Percentiles rank a stretch among this genome's conserved stretches.
Evolutionary conservation across 176 grass and related monocot genomes (phyloP).

Genomic region (Oryza australiensis): DNA sequence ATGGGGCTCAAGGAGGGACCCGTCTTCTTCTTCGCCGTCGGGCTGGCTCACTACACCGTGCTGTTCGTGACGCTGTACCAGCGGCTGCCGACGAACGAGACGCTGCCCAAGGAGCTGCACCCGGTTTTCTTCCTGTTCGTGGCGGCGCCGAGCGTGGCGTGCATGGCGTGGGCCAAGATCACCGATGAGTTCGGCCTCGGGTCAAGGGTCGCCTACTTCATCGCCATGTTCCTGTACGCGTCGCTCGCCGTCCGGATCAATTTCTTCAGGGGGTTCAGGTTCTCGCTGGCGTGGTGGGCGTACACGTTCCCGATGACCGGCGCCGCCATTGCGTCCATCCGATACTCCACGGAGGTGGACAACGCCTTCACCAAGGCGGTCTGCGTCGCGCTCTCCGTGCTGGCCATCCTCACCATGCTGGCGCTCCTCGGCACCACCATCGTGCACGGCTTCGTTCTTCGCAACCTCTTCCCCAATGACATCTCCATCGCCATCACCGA

Average conservation of each 20-base stretch:
- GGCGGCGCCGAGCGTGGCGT: constrained; percentile 57
- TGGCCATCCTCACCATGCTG: constrained; percentile 41
- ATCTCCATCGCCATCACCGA: constrained; percentile 66
- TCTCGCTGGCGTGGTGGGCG: constrained; percentile 80
- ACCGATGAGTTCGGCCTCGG: constrained; percentile 41
- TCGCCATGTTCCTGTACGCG: constrained; percentile 59
- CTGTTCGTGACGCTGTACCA: constrained; percentile 85
- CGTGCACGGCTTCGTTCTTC: constrained; percentile 52
- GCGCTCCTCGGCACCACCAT: constrained; percentile 44
- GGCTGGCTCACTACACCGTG: constrained; percentile 66
- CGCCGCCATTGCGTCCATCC: constrained; percentile 48
- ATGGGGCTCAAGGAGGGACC: constrained; percentile 63
- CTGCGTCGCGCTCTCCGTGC: constrained; percentile 36
- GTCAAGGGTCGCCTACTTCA: constrained; percentile 50
- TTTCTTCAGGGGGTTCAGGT: constrained; percentile 75
- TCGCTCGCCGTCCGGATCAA: constrained; percentile 67
- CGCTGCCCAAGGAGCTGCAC: constrained; percentile 67
- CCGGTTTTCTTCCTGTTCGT: constrained; percentile 85
- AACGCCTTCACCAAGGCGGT: constrained; percentile 44
- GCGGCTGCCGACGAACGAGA: constrained; percentile 72
- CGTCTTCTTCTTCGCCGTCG: constrained; percentile 66
- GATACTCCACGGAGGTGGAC: constrained; percentile 53
- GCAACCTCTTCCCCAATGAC: constrained; percentile 72
- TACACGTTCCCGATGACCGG: constrained; percentile 75
- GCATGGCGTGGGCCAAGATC: constrained; percentile 64